Evolutionary conservation across 331 rosid genomes (phyloP), one percentile per base, ranked within the genome.

Genomic region (Erythrophleum ivorense): DNA sequence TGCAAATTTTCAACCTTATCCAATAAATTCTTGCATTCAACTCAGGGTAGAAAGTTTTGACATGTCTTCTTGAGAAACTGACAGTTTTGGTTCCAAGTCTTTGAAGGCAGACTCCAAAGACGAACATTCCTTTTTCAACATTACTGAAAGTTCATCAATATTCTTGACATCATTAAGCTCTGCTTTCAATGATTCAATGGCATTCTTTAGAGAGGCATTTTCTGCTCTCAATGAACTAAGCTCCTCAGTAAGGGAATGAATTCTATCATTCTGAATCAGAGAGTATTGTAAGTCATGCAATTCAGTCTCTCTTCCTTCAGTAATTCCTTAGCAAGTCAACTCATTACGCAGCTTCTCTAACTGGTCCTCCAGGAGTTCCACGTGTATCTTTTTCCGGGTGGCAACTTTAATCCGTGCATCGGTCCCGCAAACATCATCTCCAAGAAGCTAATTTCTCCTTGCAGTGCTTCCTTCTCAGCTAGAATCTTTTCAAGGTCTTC

Each of bases 401-500:
- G 95, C 92, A 71, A 85, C 94, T 84, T 86, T 75, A 73, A 91
- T 92, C 66, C 53, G 83, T 0, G 90, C 90, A 78, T 96, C 97
- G 54, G 97, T 90, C 81, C 97, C 11, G 94, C 95, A 85, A 96
- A 82, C 81, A 79, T 92, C 89, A 67, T 85, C 74, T 88, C 97
- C 86, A 96, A 80, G 84, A 29, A 69, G 74, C 87, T 90, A 54
- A 96, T 89, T 85, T 96, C 94, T 78, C 87, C 88, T 85, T 90
- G 97, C 82, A 96, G 84, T 19, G 84, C 80, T 83, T 92, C 88
- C 88, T 96, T 96, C 87, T 96, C 99, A 8, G 85, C 46, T 14
- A 89, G 85, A 89, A 91, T 85, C 83, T 83, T 94, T 63, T 91
- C 98, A 83, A 92, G 91, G 80, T 96, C 94, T 81, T 94, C 82